These are phyloP conservation scores for Auricularia auricula-judae DNA, from an alignment of 768 basidiomycete genomes.

Conservation along the genomic window DNA sequence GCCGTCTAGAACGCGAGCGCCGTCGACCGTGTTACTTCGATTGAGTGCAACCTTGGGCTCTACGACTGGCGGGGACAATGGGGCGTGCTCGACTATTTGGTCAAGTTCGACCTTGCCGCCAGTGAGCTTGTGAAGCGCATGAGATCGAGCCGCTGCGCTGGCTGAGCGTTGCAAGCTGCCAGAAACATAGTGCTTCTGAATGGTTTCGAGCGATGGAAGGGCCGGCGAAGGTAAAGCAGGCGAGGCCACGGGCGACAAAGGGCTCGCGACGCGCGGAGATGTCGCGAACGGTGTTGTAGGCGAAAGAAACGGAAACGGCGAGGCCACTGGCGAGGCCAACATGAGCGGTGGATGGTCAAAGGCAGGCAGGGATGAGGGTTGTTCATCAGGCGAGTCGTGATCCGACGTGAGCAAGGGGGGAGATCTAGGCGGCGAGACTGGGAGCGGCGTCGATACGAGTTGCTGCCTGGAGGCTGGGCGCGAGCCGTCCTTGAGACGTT, in stretches of 20 bases:
- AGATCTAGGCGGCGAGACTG: neutral
- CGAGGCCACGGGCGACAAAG: conserved; percentile 1
- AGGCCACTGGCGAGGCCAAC: neutral
- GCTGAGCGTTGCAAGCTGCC: conserved; percentile 82
- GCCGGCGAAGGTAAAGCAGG: conserved; percentile 27
- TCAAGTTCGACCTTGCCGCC: conserved; percentile 44
- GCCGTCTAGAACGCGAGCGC: conserved; percentile 65
- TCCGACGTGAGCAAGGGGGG: neutral
- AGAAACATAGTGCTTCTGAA: conserved; percentile 58
- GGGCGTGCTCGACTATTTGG: conserved; percentile 46
- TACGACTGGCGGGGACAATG: conserved; percentile 34
- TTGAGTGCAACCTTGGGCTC: conserved; percentile 31
- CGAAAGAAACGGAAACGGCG: neutral
- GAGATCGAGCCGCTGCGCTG: conserved; percentile 68
- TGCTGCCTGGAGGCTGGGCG: neutral
- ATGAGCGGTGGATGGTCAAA: neutral
- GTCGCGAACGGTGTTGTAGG: neutral
- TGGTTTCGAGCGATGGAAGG: conserved; percentile 19
- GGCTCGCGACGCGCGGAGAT: neutral
- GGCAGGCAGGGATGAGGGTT: conserved; percentile 1
- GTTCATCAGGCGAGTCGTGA: neutral
- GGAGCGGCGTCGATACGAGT: neutral
- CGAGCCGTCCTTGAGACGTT: neutral
- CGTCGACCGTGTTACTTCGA: conserved; percentile 77
- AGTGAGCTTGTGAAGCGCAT: conserved; percentile 79